A percentile compares a stretch with the other conserved stretches of the same genome.
Conservation (phyloP, 768 basidiomycete genomes). For the Phlebiopsis gigantea region DNA sequence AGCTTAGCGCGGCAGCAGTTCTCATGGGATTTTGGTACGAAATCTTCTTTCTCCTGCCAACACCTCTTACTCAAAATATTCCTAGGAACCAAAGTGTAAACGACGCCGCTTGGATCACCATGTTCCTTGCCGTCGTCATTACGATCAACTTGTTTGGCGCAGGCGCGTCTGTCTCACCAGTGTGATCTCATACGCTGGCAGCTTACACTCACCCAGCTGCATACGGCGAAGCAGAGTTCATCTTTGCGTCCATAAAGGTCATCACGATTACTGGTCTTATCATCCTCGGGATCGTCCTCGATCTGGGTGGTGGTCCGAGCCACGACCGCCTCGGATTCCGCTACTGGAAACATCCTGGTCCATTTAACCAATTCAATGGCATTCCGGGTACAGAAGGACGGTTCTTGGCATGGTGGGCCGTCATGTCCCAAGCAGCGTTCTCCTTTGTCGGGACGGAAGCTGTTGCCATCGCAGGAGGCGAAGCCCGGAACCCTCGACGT, state of each 20-base stretch:
- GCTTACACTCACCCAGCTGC: conserved; percentile 26
- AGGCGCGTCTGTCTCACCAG: conserved; percentile 18
- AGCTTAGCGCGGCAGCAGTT: conserved; percentile 45
- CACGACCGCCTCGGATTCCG: conserved; percentile 48
- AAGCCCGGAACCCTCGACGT: conserved; percentile 45
- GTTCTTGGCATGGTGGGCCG: conserved; percentile 48
- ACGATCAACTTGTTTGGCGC: conserved; percentile 40
- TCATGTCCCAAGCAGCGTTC: conserved; percentile 55
- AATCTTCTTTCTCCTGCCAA: neutral
- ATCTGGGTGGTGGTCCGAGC: conserved; percentile 52
- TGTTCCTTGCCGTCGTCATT: conserved; percentile 47
- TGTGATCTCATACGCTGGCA: conserved; percentile 8
- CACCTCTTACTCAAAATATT: neutral
- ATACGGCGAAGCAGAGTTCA: conserved; percentile 45
- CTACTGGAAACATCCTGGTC: conserved; percentile 50
- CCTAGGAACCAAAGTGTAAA: conserved; percentile 21
- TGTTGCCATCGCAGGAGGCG: conserved; percentile 42
- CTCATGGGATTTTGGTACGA: conserved; percentile 45
- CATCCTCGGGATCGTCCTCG: conserved; percentile 46
- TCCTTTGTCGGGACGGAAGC: conserved; percentile 55
- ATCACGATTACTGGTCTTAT: conserved; percentile 40
- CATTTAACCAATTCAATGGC: conserved; percentile 41
- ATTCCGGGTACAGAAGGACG: conserved; percentile 41
- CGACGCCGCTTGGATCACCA: conserved; percentile 46
- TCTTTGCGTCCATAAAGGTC: conserved; percentile 52